A percentile compares a stretch with the other conserved stretches of the same genome.
Evolutionary conservation across 2,329 filamentous ascomycete species (phyloP).

Genomic region (Exophiala aquamarina): DNA sequence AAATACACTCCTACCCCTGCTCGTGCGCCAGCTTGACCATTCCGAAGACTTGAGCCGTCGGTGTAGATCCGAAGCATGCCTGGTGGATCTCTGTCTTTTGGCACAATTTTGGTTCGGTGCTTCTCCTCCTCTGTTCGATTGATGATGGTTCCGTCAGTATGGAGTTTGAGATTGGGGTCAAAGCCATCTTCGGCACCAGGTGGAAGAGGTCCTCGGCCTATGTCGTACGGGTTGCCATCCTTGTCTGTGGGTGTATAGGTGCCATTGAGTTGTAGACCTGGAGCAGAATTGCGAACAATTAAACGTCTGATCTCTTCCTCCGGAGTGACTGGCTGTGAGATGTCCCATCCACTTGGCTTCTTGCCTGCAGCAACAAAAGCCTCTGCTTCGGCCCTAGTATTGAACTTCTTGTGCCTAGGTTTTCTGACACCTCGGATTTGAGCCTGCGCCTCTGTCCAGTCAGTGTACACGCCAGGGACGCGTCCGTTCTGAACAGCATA

Average conservation of each 20-base stretch:
- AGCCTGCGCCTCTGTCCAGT: conserved; percentile 68
- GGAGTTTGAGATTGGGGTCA: conserved; percentile 57
- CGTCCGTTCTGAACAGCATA: conserved; percentile 62
- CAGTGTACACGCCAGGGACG: conserved; percentile 61
- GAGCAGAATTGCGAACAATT: conserved; percentile 32
- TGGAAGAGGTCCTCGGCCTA: conserved; percentile 57
- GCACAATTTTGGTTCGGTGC: conserved; percentile 45
- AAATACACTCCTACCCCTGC: conserved; percentile 67
- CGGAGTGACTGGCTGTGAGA: conserved; percentile 13
- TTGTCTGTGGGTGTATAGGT: conserved; percentile 39
- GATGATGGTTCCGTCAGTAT: conserved; percentile 54
- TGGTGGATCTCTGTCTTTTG: conserved; percentile 43
- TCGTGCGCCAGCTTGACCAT: conserved; percentile 55
- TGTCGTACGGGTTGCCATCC: conserved; percentile 45
- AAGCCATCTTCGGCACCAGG: conserved; percentile 61
- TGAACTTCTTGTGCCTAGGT: conserved; percentile 68
- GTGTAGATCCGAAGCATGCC: conserved; percentile 62
- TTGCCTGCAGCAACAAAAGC: conserved; percentile 63
- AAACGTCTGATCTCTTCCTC: conserved; percentile 27
- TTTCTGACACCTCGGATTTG: conserved; percentile 74
- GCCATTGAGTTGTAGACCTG: conserved; percentile 40
- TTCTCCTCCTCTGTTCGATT: conserved; percentile 56
- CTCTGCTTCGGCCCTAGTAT: conserved; percentile 70
- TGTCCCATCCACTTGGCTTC: conserved; percentile 18
- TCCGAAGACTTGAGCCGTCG: conserved; percentile 61